phyloP scores from a whole-genome alignment of 140 eudicot species.

The Stevia rebaudiana region DNA sequence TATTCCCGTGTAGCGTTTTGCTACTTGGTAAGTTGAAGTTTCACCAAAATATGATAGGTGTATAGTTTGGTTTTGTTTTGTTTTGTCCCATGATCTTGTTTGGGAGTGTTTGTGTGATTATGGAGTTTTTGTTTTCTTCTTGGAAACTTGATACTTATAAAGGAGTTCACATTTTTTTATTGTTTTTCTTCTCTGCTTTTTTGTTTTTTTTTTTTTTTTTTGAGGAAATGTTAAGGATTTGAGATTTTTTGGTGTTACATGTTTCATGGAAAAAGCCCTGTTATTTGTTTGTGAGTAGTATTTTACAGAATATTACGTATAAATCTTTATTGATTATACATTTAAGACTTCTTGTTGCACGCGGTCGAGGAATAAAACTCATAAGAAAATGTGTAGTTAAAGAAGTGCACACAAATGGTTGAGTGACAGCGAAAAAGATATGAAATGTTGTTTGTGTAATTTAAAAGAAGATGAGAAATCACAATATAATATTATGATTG shows the following conservation, averaged over 20 bases:
- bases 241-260: slow-evolving; percentile 20
- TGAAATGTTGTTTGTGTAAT: too few species aligned
- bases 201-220: not conserved
- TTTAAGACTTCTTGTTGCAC: not conserved
- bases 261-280: not conserved
- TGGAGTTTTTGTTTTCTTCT: slow-evolving; percentile 8
- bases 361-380: not conserved
- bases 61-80: slow-evolving; percentile 32
- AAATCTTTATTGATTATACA: too few species aligned
- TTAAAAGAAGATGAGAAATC: too few species aligned
- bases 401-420: too few species aligned
- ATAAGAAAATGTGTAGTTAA: too few species aligned
- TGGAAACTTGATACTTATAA: slow-evolving; percentile 10
- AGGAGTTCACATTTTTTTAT: not conserved
- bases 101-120: slow-evolving; percentile 39
- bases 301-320: too few species aligned
- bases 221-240: slow-evolving; percentile 16
- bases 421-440: too few species aligned
- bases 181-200: not conserved
- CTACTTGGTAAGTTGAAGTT: slow-evolving; percentile 4
- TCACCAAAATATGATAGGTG: slow-evolving; percentile 13
- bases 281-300: not conserved
- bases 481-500: too few species aligned
- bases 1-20: slow-evolving; percentile 55
- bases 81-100: slow-evolving; percentile 29